Percentiles rank a stretch among this genome's conserved stretches.
Conservation (phyloP, 345 rosid genomes). For the Boechera stricta region DNA sequence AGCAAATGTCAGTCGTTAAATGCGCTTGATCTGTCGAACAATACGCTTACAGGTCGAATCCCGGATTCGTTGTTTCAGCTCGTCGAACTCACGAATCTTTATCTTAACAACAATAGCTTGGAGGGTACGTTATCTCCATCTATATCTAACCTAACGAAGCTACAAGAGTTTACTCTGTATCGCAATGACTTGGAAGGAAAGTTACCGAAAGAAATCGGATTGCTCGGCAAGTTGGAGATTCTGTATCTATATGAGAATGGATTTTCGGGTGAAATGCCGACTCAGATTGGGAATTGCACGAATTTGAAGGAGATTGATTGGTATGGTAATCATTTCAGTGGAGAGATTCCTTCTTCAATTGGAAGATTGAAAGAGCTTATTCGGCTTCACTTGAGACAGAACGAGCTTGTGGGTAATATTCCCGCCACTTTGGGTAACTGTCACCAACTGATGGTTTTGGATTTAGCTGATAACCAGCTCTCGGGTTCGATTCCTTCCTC, state of each 20-base stretch:
- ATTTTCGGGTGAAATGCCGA: constrained; percentile 75
- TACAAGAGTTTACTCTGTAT: constrained; percentile 60
- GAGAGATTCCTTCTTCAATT: constrained; percentile 69
- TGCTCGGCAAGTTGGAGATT: constrained; percentile 51
- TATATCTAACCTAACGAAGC: constrained; percentile 67
- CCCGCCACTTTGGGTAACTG: constrained; percentile 90
- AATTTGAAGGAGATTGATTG: constrained; percentile 66
- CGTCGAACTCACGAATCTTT: constrained; percentile 51
- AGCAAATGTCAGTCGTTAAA: constrained; percentile 64
- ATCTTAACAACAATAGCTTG: constrained; percentile 60
- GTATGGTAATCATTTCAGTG: constrained; percentile 72
- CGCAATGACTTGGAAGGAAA: constrained; percentile 70
- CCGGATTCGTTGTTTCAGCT: constrained; percentile 65
- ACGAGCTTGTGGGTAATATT: constrained; percentile 72
- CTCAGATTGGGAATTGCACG: constrained; percentile 77
- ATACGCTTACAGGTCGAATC: constrained; percentile 58
- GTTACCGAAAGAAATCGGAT: constrained; percentile 73
- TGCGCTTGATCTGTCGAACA: constrained; percentile 67
- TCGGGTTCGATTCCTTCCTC: constrained; percentile 81
- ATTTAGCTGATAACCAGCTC: constrained; percentile 82
- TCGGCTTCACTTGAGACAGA: constrained; percentile 82
- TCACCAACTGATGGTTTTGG: constrained; percentile 54
- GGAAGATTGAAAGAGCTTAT: constrained; percentile 72
- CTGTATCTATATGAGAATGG: constrained; percentile 75
- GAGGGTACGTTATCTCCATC: constrained; percentile 56